Evolutionary conservation across 2,329 filamentous ascomycete species (phyloP), one percentile per base, ranked within the genome.

Genomic region (Neofusicoccum umdonicola): DNA sequence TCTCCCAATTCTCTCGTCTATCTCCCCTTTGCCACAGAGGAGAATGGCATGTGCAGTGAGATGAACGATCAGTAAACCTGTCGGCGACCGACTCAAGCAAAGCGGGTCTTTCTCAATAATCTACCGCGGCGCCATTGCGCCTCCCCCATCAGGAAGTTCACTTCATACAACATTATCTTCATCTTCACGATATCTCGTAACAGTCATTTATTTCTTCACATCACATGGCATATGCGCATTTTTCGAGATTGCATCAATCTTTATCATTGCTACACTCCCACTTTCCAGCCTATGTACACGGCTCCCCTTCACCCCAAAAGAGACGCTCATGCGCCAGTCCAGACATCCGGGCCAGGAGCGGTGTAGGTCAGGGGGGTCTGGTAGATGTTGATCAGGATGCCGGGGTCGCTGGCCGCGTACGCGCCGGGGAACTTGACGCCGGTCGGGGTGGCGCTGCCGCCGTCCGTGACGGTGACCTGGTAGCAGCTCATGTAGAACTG

Each of bases 361-460:
- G 74, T 73, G 72, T 81, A 81, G 52, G 71, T 76, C 62, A 73
- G 72, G 65, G 70, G 69, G 64, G 67, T 65, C 63, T 66, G 65
- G 72, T 81, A 81, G 67, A 80, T 70, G 72, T 81, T 73, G 72
- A 80, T 80, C 4, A 77, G 69, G 60, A 81, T 72, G 66, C 79
- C 78, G 11, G 78, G 70, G 66, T 79, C 78, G 31, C 67, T 72
- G 65, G 76, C 72, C 34, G 68, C 73, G 72, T 80, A 81, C 34
- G 75, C 73, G 44, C 76, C 75, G 27, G 81, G 78, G 72, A 84
- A 80, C 71, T 80, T 77, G 62, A 83, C 83, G 70, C 74, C 74
- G 17, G 73, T 74, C 7, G 76, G 76, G 34, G 63, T 76, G 6
- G 74, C 74, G 57, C 68, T 72, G 13, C 75, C 75, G 7, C 73